phyloP scores from a whole-genome alignment of 2,329 filamentous ascomycete species.

The Colletotrichum caudatum region DNA sequence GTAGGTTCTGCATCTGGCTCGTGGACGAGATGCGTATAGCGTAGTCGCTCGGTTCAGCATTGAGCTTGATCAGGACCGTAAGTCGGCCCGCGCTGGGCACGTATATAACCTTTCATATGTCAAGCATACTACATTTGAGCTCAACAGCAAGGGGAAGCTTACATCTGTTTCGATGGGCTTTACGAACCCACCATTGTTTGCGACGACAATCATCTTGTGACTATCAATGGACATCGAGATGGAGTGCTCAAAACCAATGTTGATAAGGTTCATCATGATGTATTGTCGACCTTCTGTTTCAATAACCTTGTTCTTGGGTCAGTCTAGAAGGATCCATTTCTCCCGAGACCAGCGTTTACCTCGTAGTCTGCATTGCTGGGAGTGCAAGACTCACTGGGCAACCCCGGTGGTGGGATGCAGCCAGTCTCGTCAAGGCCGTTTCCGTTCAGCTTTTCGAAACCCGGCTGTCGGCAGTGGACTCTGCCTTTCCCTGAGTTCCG shows the following conservation, averaged over 20 bases:
- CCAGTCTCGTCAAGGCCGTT: conserved; percentile 25
- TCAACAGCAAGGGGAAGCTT: neutral
- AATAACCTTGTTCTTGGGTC: neutral
- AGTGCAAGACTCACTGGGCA: conserved; percentile 23
- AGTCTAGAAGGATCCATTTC: neutral
- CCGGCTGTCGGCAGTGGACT: conserved; percentile 42
- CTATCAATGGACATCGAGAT: conserved; percentile 42
- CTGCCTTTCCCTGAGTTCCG: conserved; percentile 43
- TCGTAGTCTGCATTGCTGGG: conserved; percentile 33
- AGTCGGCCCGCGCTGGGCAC: conserved; percentile 43
- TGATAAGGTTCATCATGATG: conserved; percentile 37
- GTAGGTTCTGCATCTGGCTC: conserved; percentile 45
- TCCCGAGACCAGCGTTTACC: neutral
- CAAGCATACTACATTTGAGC: neutral
- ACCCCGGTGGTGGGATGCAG: conserved; percentile 28
- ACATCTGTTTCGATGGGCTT: conserved; percentile 36
- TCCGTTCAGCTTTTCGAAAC: conserved; percentile 28
- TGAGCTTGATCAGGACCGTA: conserved; percentile 43
- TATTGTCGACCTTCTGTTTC: conserved; percentile 29
- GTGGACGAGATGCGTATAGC: conserved; percentile 44
- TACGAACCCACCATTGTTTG: conserved; percentile 45
- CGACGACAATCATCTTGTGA: conserved; percentile 45
- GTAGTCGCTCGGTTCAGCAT: conserved; percentile 43
- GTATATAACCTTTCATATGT: conserved; percentile 31
- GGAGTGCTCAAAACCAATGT: conserved; percentile 37